Conservation (phyloP, 2,329 filamentous ascomycete genomes). For the Trichoderma endophyticum region DNA sequence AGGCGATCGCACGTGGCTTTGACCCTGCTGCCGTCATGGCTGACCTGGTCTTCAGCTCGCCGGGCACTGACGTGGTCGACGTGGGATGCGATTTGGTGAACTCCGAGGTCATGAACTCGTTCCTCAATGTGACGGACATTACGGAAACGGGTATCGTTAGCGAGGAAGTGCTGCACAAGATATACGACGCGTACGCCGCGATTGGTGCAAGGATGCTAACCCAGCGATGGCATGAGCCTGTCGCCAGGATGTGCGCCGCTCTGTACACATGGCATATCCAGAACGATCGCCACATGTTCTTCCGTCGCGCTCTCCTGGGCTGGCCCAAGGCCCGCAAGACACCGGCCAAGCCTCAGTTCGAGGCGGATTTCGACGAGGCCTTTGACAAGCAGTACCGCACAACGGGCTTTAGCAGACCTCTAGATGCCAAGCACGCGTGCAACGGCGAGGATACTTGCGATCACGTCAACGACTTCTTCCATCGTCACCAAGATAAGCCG, state of each 20-base stretch:
- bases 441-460: conserved; percentile 24
- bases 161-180: conserved; percentile 21
- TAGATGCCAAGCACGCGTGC: conserved; percentile 19
- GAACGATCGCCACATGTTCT: conserved; percentile 33
- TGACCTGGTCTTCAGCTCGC: conserved; percentile 24
- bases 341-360: conserved; percentile 24
- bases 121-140: conserved; percentile 23
- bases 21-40: conserved; percentile 23
- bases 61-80: conserved; percentile 24
- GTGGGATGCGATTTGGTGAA: conserved; percentile 25
- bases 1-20: conserved; percentile 23
- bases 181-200: conserved; percentile 24
- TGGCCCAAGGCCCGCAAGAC: conserved; percentile 30
- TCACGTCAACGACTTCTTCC: conserved; percentile 21
- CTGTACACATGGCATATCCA: conserved; percentile 34
- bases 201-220: conserved; percentile 30
- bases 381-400: conserved; percentile 29
- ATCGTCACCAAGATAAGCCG: background rate
- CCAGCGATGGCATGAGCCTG: conserved; percentile 32
- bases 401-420: conserved; percentile 28
- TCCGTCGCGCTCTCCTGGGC: conserved; percentile 30
- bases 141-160: conserved; percentile 22
- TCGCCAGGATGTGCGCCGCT: conserved; percentile 31
- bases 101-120: conserved; percentile 25
- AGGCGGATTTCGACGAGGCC: conserved; percentile 32